Conservation (phyloP, 1,139 yeast species). For the Petasospora fabianii region DNA sequence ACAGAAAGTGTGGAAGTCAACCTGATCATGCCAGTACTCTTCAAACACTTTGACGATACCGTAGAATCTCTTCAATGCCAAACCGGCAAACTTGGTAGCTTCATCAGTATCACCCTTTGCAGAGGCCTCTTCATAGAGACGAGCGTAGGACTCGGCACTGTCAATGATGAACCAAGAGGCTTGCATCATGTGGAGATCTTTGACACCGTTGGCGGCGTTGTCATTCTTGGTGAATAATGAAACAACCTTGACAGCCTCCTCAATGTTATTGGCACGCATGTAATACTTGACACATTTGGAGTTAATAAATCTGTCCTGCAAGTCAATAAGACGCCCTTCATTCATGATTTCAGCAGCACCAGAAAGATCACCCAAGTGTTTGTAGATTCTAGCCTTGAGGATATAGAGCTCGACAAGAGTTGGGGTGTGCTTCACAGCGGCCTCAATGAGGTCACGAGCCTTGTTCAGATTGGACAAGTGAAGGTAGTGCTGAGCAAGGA, state of each 20-base stretch:
- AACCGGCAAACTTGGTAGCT: slow-evolving; percentile 52
- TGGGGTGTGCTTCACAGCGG: slow-evolving; percentile 72
- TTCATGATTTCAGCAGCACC: slow-evolving; percentile 68
- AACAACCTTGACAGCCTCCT: slow-evolving; percentile 70
- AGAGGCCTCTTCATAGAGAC: slow-evolving; percentile 34
- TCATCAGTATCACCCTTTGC: slow-evolving; percentile 30
- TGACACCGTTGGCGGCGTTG: slow-evolving; percentile 71
- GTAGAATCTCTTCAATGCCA: slow-evolving; percentile 75
- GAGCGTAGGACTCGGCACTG: slow-evolving; percentile 76
- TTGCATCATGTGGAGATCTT: slow-evolving; percentile 86
- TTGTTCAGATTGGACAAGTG: slow-evolving; percentile 45
- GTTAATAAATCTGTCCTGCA: slow-evolving; percentile 89
- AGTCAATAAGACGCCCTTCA: slow-evolving; percentile 70
- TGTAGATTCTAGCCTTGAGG: slow-evolving; percentile 74
- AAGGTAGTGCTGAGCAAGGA: slow-evolving; percentile 77
- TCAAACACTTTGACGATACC: slow-evolving; percentile 66
- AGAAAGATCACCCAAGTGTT: slow-evolving; percentile 58
- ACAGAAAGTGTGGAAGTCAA: slow-evolving; percentile 92
- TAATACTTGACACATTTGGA: slow-evolving; percentile 83
- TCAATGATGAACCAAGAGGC: slow-evolving; percentile 87
- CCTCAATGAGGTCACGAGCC: slow-evolving; percentile 56
- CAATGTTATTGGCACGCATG: slow-evolving; percentile 73
- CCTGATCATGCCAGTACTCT: slow-evolving; percentile 77
- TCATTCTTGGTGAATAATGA: slow-evolving; percentile 86
- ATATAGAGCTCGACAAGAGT: slow-evolving; percentile 80